Conservation (phyloP, 129 eudicot species). For the Flaveria bidentis region DNA sequence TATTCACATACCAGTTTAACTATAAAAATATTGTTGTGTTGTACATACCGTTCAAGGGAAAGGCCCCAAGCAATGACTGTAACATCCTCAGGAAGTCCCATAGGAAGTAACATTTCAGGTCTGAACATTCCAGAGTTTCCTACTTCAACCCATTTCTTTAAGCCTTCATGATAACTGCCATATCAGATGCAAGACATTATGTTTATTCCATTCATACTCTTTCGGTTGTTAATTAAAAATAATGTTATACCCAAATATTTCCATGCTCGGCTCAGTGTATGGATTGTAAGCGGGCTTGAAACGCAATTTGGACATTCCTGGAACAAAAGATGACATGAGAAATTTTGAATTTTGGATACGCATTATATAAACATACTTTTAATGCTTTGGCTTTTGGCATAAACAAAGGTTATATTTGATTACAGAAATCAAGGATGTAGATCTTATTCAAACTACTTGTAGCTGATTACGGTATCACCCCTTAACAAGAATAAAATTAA, state of each 20-base stretch:
- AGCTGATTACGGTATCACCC: not conserved
- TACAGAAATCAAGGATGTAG: not conserved
- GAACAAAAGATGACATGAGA: slow-evolving; percentile 12
- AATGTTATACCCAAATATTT: slow-evolving; percentile 74
- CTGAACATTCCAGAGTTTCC: slow-evolving; percentile 99
- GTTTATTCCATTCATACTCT: not conserved
- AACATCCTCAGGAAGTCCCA: slow-evolving; percentile 98
- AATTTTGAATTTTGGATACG: not conserved
- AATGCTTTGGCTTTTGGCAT: not conserved
- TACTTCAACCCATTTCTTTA: slow-evolving; percentile 92
- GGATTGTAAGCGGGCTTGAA: slow-evolving; percentile 99
- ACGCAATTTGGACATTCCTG: slow-evolving; percentile 92
- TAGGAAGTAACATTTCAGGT: slow-evolving; percentile 97
- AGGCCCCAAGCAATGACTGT: slow-evolving; percentile 97
- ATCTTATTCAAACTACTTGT: slow-evolving; percentile 8
- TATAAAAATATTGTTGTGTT: not conserved
- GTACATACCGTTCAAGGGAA: slow-evolving; percentile 71
- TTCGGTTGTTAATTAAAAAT: not conserved
- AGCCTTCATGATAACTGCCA: slow-evolving; percentile 89
- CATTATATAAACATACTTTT: not conserved
- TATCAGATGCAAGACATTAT: not conserved
- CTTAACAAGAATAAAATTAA: not conserved
- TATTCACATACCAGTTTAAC: not conserved
- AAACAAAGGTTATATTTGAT: not conserved
- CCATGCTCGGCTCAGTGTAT: slow-evolving; percentile 99